Base-by-base conservation (phyloP, 2,329 filamentous ascomycete genomes). In the Aspergillus versicolor region DNA sequence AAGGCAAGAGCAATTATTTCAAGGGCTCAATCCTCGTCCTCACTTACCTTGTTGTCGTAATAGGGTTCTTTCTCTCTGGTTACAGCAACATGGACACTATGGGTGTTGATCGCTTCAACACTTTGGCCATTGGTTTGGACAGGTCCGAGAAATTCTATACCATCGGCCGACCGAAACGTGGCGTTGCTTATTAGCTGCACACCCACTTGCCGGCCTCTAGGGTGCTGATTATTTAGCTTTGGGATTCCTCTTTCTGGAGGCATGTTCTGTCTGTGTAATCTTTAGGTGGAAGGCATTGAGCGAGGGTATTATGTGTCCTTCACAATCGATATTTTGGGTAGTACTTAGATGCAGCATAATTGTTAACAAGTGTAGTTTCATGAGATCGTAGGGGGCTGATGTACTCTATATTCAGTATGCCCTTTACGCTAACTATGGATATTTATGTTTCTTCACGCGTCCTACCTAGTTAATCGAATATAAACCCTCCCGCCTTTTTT, bases 1-100 rank as follows among this genome's bases (percentile, higher is more conserved):
- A 99, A 77, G 94, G 94, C 41, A 99, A 99, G 85, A 97, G 92
- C 80, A 99, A 99, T 76, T 99, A 99, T 76, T 99, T 99, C 85
- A 99, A 99, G 79, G 94, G 94, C 51, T 96, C 91, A 63, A 97
- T 97, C 65, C 81, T 99, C 52, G 86, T 97, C 62, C 80, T 99
- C 50, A 94, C 91, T 34, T 99, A 99, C 73, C 76, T 97, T 22
- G 94, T 97, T 27, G 91, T 99, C 48, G 80, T 97, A 27, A 85
- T 91, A 44, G 94, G 94, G 1, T 99, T 95, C 79, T 97, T 91
- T 76, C 89, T 96, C 58, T 91, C 91, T 52, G 83, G 84, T 22
- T 88, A 82, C 69, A 82, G 79, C 61, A 81, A 82, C 61, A 73
- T 82, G 56, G 77, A 83, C 27, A 68, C 68, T 21, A 75, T 80